A percentile compares a stretch with the other conserved stretches of the same genome.
Conservation (phyloP, 2,329 filamentous ascomycete species). For the Ophiostoma sp. region DNA sequence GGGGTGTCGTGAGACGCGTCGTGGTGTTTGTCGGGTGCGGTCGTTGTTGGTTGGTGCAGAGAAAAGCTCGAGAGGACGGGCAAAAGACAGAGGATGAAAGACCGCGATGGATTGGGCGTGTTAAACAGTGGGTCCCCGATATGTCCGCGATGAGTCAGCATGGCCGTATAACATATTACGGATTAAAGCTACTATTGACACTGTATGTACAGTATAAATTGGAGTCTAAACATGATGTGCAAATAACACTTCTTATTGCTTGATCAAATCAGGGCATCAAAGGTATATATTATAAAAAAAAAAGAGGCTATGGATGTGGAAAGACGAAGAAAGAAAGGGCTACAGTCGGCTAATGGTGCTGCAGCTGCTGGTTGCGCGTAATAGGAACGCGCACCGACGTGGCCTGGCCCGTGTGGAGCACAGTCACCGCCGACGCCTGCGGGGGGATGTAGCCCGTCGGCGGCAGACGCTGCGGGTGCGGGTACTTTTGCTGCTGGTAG, state of each 20-base stretch:
- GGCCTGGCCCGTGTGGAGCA: slow-evolving; percentile 19
- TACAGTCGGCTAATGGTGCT: slow-evolving; percentile 1
- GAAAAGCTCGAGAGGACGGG: background rate
- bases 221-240: background rate
- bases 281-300: background rate
- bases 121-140: background rate
- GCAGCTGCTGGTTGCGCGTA: slow-evolving; percentile 16
- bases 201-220: background rate
- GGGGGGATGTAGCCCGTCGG: slow-evolving; percentile 14
- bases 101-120: background rate
- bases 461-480: slow-evolving; percentile 3
- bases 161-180: background rate
- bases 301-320: background rate
- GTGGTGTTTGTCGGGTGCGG: background rate
- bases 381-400: slow-evolving; percentile 26
- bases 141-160: slow-evolving; percentile 3
- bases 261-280: background rate
- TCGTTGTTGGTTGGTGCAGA: background rate
- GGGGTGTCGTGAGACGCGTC: background rate
- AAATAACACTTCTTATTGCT: background rate
- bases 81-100: background rate
- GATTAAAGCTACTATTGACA: background rate
- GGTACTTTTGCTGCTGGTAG: slow-evolving; percentile 15
- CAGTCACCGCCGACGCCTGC: slow-evolving; percentile 17
- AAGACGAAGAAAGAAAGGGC: background rate